Conservation (phyloP, 1,284 basidiomycete species). For the Vanrija pseudolonga region DNA sequence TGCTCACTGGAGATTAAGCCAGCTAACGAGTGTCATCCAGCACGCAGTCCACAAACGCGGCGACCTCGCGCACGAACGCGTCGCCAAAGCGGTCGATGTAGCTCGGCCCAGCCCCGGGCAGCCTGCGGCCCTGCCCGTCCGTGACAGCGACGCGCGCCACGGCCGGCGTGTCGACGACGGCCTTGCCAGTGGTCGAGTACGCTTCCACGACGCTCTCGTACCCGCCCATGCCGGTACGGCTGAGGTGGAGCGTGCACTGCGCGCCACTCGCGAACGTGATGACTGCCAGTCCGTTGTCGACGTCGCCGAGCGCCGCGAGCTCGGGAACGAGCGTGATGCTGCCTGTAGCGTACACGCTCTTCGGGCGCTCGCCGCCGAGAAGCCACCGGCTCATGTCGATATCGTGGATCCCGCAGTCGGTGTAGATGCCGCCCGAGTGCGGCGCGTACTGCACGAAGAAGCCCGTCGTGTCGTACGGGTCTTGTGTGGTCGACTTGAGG, state of each 20-base stretch:
- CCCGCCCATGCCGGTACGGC: slow-evolving; percentile 16
- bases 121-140: neutral
- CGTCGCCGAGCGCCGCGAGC: slow-evolving; percentile 18
- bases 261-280: slow-evolving; percentile 22
- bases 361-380: slow-evolving; percentile 9
- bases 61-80: slow-evolving; percentile 25
- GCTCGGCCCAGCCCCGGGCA: neutral
- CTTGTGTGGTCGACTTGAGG: slow-evolving; percentile 30
- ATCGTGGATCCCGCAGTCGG: slow-evolving; percentile 41
- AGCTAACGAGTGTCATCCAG: slow-evolving; percentile 21
- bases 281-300: slow-evolving; percentile 22
- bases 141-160: neutral
- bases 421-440: slow-evolving; percentile 31
- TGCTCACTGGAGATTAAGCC: too few species aligned
- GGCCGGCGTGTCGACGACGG: slow-evolving; percentile 7
- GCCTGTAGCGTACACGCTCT: slow-evolving; percentile 20
- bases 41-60: slow-evolving; percentile 12
- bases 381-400: slow-evolving; percentile 30
- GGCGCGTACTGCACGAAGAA: slow-evolving; percentile 36
- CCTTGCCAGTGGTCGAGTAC: slow-evolving; percentile 14
- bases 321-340: slow-evolving; percentile 19
- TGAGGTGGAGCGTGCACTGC: slow-evolving; percentile 15
- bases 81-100: slow-evolving; percentile 20
- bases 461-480: slow-evolving; percentile 31
- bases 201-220: slow-evolving; percentile 14